Percentiles rank a stretch among this genome's conserved stretches.
Evolutionary conservation across 2,329 filamentous ascomycete genomes (phyloP).

Genomic region (Dothidotthia symphoricarpi): DNA sequence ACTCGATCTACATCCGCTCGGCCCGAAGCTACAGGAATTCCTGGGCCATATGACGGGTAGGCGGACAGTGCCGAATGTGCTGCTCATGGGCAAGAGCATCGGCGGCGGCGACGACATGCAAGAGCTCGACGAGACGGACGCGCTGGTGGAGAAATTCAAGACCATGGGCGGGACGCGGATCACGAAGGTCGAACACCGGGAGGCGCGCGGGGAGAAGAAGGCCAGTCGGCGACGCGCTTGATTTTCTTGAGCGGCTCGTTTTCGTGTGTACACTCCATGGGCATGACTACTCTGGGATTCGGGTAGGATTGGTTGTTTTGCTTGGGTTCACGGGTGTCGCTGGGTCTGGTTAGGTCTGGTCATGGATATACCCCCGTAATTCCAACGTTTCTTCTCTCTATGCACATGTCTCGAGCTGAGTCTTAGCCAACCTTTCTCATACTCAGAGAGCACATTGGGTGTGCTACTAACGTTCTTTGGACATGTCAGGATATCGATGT

Average conservation of each 20-base stretch:
- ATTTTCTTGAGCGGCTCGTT: not conserved
- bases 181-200: constrained; percentile 30
- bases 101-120: constrained; percentile 86
- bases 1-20: constrained; percentile 78
- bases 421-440: too few species aligned
- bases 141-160: constrained; percentile 69
- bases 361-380: constrained; percentile 11
- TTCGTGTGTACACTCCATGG: not conserved
- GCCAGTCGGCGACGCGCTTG: not conserved
- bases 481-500: too few species aligned
- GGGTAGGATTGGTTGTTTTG: not conserved
- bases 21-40: constrained; percentile 67
- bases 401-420: too few species aligned
- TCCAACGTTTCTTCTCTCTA: too few species aligned
- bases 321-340: not conserved
- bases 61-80: constrained; percentile 84
- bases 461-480: too few species aligned
- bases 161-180: constrained; percentile 70
- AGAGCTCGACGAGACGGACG: constrained; percentile 61
- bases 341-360: constrained; percentile 2
- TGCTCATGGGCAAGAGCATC: constrained; percentile 84
- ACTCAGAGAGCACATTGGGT: too few species aligned
- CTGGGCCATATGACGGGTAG: constrained; percentile 74
- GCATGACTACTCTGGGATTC: not conserved
- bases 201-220: constrained; percentile 1